A percentile compares a stretch with the other conserved stretches of the same genome.
Evolutionary conservation across 306 rosid genomes (phyloP).

Genomic region (Argentina anserina): DNA sequence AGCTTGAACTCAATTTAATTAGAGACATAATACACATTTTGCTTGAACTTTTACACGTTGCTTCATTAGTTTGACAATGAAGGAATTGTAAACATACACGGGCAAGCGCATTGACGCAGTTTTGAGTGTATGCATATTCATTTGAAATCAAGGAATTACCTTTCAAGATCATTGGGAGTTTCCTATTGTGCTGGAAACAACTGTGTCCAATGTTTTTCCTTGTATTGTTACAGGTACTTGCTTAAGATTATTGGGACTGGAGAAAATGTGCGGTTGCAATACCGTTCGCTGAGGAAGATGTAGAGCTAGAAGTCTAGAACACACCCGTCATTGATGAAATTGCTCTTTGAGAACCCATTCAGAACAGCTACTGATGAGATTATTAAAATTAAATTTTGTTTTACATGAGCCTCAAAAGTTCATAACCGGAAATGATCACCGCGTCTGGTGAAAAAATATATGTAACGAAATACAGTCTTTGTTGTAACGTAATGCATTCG

Average conservation of each 20-base stretch:
- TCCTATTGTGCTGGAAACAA: neutral
- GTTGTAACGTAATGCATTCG: slow-evolving; percentile 13
- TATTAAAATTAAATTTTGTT: neutral
- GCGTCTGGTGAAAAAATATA: neutral
- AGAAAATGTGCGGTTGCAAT: slow-evolving; percentile 89
- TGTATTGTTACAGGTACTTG: slow-evolving; percentile 63
- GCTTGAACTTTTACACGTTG: neutral
- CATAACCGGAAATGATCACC: slow-evolving; percentile 13
- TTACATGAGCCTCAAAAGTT: neutral
- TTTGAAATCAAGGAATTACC: neutral
- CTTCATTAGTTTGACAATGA: neutral
- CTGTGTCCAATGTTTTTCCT: neutral
- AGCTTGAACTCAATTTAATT: neutral
- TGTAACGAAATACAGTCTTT: neutral
- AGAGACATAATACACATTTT: neutral
- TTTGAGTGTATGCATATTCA: neutral
- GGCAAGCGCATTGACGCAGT: neutral
- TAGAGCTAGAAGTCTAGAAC: slow-evolving; percentile 27
- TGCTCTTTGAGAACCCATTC: slow-evolving; percentile 49
- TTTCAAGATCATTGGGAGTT: neutral
- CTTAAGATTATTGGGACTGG: slow-evolving; percentile 80
- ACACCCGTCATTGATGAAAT: slow-evolving; percentile 37
- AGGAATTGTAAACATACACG: neutral
- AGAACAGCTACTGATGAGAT: slow-evolving; percentile 50
- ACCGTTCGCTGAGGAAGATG: slow-evolving; percentile 89